Evolutionary conservation across 2,329 filamentous ascomycete genomes (phyloP).

Genomic region (Metarhizium robertsii): DNA sequence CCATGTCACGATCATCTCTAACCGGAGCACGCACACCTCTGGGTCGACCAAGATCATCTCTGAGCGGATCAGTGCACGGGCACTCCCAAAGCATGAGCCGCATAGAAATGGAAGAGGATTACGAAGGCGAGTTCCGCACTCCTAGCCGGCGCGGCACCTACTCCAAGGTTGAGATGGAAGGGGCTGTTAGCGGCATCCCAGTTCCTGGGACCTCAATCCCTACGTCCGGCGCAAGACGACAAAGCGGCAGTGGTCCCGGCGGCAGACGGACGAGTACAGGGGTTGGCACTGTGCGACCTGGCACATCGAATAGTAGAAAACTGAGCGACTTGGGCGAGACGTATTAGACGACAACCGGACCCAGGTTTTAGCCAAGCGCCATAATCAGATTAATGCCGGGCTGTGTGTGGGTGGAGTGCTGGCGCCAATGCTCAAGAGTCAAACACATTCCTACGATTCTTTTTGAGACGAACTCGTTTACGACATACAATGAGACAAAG

Average conservation of each 20-base stretch:
- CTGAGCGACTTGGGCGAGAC: slow-evolving; percentile 45
- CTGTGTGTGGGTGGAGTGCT: slow-evolving; percentile 3
- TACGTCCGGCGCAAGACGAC: slow-evolving; percentile 32
- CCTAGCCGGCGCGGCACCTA: slow-evolving; percentile 47
- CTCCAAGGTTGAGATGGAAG: slow-evolving; percentile 36
- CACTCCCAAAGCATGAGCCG: slow-evolving; percentile 49
- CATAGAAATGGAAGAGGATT: slow-evolving; percentile 36
- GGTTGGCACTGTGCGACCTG: slow-evolving; percentile 20
- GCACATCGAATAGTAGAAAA: slow-evolving; percentile 26
- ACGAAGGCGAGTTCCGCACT: slow-evolving; percentile 34
- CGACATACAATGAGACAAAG: slow-evolving; percentile 5
- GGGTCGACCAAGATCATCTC: slow-evolving; percentile 61
- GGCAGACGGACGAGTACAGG: slow-evolving; percentile 33
- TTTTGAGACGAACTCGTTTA: slow-evolving; percentile 6
- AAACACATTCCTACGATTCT: slow-evolving; percentile 3
- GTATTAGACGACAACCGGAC: slow-evolving; percentile 26
- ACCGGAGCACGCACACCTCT: slow-evolving; percentile 54
- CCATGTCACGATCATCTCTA: slow-evolving; percentile 56
- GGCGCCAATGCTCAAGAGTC: slow-evolving; percentile 5
- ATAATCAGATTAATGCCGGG: background rate
- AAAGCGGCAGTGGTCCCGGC: slow-evolving; percentile 33
- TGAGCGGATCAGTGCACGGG: slow-evolving; percentile 53
- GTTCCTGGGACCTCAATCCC: slow-evolving; percentile 36
- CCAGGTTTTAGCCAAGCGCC: background rate
- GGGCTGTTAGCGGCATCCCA: slow-evolving; percentile 29